phyloP scores from a whole-genome alignment of 2,329 filamentous ascomycete genomes.

The Ceratocystis cacaofunesta region DNA sequence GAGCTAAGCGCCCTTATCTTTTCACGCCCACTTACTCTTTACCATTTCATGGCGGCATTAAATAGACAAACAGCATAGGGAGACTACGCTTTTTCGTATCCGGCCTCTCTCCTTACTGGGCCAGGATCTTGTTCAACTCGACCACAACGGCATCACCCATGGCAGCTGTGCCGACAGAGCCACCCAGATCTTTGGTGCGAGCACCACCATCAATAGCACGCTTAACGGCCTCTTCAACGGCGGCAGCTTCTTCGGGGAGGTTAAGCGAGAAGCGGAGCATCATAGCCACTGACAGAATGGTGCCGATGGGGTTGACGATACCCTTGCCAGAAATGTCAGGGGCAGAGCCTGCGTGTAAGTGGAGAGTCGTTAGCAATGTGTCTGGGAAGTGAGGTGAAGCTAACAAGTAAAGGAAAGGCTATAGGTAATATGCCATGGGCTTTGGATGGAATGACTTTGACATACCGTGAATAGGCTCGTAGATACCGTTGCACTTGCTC shows the following conservation, averaged over 20 bases:
- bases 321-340: conserved; percentile 87
- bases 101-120: conserved; percentile 21
- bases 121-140: conserved; percentile 56
- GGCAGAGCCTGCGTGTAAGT: conserved; percentile 50
- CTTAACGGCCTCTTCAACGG: conserved; percentile 68
- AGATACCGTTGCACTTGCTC: conserved; percentile 79
- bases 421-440: not conserved
- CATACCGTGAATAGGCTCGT: conserved; percentile 89
- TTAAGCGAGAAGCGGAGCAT: conserved; percentile 87
- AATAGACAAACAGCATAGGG: not conserved
- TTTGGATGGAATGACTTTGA: conserved; percentile 5
- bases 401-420: not conserved
- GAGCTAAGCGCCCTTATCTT: not conserved
- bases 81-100: not conserved
- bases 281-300: conserved; percentile 86
- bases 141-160: conserved; percentile 61
- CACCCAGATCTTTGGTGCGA: conserved; percentile 74
- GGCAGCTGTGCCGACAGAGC: conserved; percentile 54
- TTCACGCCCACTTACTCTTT: not conserved
- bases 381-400: too few species aligned
- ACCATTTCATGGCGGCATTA: not conserved
- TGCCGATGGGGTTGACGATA: conserved; percentile 72
- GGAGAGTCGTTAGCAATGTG: not conserved
- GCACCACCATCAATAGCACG: conserved; percentile 65
- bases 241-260: conserved; percentile 59